phyloP scores from a whole-genome alignment of 257 asterid species.

The Linderniella brevidens region DNA sequence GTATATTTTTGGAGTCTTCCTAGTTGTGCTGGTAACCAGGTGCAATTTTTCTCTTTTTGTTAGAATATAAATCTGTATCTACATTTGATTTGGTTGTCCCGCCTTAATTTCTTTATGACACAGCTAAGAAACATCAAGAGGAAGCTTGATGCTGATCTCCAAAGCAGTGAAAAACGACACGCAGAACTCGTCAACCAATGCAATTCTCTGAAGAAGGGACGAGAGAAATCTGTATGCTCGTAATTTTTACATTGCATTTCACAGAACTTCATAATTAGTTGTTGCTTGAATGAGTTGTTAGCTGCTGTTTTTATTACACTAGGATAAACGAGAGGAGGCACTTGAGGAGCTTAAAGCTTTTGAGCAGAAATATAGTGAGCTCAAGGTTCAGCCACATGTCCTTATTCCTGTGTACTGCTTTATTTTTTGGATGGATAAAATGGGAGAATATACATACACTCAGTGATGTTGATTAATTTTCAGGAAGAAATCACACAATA shows the following conservation, averaged over 20 bases:
- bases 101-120: slow-evolving; percentile 11
- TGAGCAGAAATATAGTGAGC: slow-evolving; percentile 53
- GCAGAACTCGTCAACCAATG: slow-evolving; percentile 59
- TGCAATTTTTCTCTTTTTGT: no score
- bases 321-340: slow-evolving; percentile 87
- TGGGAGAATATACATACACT: no score
- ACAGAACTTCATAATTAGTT: no score
- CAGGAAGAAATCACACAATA: slow-evolving; percentile 65
- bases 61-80: no score
- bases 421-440: no score
- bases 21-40: slow-evolving; percentile 99
- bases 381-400: slow-evolving; percentile 33
- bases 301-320: slow-evolving; percentile 7
- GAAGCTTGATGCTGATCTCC: slow-evolving; percentile 70
- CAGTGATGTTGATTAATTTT: no score
- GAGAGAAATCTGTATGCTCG: slow-evolving; percentile 68
- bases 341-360: slow-evolving; percentile 56
- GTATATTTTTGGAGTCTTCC: slow-evolving; percentile 98
- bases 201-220: slow-evolving; percentile 64
- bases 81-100: no score
- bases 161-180: slow-evolving; percentile 39
- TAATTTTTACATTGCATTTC: not conserved
- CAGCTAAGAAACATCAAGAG: slow-evolving; percentile 65
- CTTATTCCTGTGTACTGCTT: no score
- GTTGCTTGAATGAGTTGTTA: not conserved